Evolutionary conservation across 2,329 filamentous ascomycete genomes (phyloP).

Genomic region (Pyricularia pennisetigena): DNA sequence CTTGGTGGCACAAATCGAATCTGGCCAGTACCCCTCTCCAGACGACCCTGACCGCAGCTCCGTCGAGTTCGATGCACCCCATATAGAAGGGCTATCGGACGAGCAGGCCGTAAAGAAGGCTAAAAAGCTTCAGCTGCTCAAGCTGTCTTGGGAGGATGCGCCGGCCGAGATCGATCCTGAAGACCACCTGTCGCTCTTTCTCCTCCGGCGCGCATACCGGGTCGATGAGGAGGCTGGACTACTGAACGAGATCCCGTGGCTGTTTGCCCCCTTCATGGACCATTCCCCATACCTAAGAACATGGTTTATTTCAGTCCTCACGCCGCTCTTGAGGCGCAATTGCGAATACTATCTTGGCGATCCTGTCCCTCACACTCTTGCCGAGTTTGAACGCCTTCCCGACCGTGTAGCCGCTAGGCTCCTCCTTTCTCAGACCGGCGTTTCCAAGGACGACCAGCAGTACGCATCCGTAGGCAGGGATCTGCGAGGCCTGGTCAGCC

Average conservation of each 20-base stretch:
- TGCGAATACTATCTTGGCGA: conserved; percentile 57
- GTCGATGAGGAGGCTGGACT: conserved; percentile 67
- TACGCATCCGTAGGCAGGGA: conserved; percentile 45
- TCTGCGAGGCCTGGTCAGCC: conserved; percentile 56
- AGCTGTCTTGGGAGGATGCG: conserved; percentile 39
- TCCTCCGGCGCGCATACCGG: conserved; percentile 56
- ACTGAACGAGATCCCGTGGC: conserved; percentile 54
- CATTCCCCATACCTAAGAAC: conserved; percentile 49
- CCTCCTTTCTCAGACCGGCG: conserved; percentile 46
- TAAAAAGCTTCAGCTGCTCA: conserved; percentile 51
- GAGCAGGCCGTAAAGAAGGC: conserved; percentile 53
- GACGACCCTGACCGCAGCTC: conserved; percentile 8
- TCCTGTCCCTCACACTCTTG: conserved; percentile 40
- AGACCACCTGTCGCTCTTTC: conserved; percentile 43
- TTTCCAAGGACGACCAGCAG: conserved; percentile 19
- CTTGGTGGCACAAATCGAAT: conserved; percentile 48
- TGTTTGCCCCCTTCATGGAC: conserved; percentile 59
- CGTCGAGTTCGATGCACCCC: conserved; percentile 41
- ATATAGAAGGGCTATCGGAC: conserved; percentile 50
- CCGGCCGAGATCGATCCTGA: conserved; percentile 41
- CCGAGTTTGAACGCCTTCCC: conserved; percentile 52
- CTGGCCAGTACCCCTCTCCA: conserved; percentile 28
- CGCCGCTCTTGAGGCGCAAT: conserved; percentile 60
- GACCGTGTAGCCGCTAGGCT: conserved; percentile 49
- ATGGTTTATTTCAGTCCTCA: conserved; percentile 59